Percentiles rank a stretch among this genome's conserved stretches.
Conservation (phyloP, 2,329 filamentous ascomycete species). For the Hymenotorrendiella dingleyae region DNA sequence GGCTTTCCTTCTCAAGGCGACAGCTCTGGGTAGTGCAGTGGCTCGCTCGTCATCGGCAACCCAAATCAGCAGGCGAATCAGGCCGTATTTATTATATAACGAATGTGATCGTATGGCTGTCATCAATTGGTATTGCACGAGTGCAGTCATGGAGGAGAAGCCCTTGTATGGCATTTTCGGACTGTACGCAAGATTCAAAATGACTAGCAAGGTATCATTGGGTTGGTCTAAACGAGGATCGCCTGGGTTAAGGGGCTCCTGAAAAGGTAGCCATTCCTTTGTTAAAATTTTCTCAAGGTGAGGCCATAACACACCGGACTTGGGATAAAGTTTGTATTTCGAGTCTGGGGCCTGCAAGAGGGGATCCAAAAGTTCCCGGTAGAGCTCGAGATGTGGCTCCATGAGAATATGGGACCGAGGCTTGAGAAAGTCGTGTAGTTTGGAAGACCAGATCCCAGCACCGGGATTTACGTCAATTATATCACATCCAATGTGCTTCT, state of each 20-base stretch:
- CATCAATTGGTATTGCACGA: conserved; percentile 58
- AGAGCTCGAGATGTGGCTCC: conserved; percentile 60
- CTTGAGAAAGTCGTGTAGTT: conserved; percentile 66
- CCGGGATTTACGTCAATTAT: conserved; percentile 85
- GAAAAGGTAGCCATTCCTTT: conserved; percentile 47
- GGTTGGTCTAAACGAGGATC: conserved; percentile 36
- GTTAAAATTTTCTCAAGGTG: conserved; percentile 51
- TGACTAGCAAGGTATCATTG: conserved; percentile 70
- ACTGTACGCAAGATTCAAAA: conserved; percentile 57
- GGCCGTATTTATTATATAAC: conserved; percentile 69
- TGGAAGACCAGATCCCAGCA: conserved; percentile 68
- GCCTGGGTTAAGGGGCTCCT: conserved; percentile 35
- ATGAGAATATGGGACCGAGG: conserved; percentile 80
- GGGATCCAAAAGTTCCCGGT: conserved; percentile 53
- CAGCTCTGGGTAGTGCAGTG: conserved; percentile 52
- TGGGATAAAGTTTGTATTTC: conserved; percentile 43
- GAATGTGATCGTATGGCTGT: conserved; percentile 49
- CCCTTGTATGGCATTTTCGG: conserved; percentile 43
- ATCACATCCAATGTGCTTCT: conserved; percentile 70
- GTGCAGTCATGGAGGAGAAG: conserved; percentile 50
- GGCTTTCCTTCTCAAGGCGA: conserved; percentile 49
- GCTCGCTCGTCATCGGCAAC: conserved; percentile 54
- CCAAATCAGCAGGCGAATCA: conserved; percentile 76
- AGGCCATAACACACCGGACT: conserved; percentile 53
- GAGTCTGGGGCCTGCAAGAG: conserved; percentile 46